Percentiles rank a stretch among this genome's conserved stretches.
These are phyloP conservation scores for Cercospora sesami DNA, from an alignment of 2,329 filamentous ascomycete species.

Conservation along the genomic window DNA sequence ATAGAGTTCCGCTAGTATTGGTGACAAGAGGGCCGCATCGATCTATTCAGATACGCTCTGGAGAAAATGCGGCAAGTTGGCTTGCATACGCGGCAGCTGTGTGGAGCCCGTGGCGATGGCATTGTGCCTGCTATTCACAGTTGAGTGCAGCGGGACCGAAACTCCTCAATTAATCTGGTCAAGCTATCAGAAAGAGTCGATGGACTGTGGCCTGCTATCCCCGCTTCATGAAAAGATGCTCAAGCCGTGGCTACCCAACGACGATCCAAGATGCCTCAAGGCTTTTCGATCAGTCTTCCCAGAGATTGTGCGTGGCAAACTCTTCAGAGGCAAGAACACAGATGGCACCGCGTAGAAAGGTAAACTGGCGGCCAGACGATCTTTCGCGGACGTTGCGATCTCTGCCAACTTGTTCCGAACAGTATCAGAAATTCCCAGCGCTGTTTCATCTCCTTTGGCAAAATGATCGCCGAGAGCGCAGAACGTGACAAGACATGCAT, in stretches of 20 bases:
- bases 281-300: background rate
- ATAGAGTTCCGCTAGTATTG: too few relatives aligned
- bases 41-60: too few relatives aligned
- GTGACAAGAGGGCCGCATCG: too few relatives aligned
- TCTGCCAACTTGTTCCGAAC: background rate
- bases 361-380: background rate
- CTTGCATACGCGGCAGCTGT: too few relatives aligned
- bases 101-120: too few relatives aligned
- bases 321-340: background rate
- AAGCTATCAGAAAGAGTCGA: too few relatives aligned
- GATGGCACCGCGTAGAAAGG: background rate
- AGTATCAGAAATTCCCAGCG: background rate
- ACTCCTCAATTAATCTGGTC: too few relatives aligned
- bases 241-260: background rate
- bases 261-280: background rate
- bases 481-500: background rate
- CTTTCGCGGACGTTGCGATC: background rate
- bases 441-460: background rate
- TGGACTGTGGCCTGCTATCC: too few relatives aligned
- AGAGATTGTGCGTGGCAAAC: background rate
- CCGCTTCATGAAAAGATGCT: background rate
- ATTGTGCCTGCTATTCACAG: too few relatives aligned
- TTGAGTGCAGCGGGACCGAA: too few relatives aligned
- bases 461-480: background rate
- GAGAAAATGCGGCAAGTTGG: too few relatives aligned